Base-by-base conservation (phyloP, 441 rosid genomes). In the Sinapis alba region DNA sequence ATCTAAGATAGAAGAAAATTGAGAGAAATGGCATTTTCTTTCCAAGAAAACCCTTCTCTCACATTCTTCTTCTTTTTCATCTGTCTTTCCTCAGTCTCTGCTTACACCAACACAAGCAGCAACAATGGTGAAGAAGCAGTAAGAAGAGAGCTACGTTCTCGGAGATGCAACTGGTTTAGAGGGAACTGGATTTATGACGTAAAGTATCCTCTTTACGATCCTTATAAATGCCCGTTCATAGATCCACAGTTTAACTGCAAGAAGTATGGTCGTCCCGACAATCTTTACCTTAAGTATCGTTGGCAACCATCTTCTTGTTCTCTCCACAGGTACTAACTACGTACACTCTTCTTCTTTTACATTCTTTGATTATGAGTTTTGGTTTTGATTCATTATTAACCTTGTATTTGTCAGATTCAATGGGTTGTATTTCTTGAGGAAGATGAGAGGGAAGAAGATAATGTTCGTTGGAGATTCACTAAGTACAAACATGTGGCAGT, bases 141-240 rank as follows among this genome's bases (percentile, higher is more conserved):
- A 53, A 74, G 73, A 75, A 75, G 70, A 58, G 75, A 74, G 73
- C 47, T 79, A 34, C 62, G 23, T 71, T 59, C 78, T 41, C 62
- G 81, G 71, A 72, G 69, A 68, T 94, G 99, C 76, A 85, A 94
- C 79, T 79, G 81, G 82, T 90, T 87, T 79, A 71, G 32, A 36
- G 99, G 99, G n/a, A 85, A 80, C 64, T 94, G 99, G 99, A 96
- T 92, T 0, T 94, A 71, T 24, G 98, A 94, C 62, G 66, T 81
- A 23, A 83, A 90, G 0, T 92, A 88, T 32, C 98, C 98, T 62
- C 92, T 87, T 53, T 95, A 95, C 66, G 79, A 85, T 74, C 59
- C 89, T 28, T 83, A 85, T 1, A 81, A 62, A 26, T 95, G 99
- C 53, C 98, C 99, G 26, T 93, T 91, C 87, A 70, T 93, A 62